phyloP scores from a whole-genome alignment of 2,329 filamentous ascomycete genomes.

The Xylaria hypoxylon region DNA sequence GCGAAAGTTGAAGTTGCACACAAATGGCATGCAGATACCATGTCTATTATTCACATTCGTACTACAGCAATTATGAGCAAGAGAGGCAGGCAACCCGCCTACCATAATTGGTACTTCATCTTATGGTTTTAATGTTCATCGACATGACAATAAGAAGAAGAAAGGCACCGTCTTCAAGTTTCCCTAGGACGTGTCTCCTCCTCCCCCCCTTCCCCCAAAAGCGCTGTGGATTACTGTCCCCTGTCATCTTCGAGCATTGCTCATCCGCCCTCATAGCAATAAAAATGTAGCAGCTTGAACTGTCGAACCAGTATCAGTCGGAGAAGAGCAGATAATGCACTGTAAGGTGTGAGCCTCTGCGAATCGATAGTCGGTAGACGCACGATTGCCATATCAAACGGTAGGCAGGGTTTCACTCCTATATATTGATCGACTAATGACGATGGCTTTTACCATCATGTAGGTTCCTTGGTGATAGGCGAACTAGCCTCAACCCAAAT shows the following conservation, averaged over 20 bases:
- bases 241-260: conserved; percentile 6
- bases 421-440: conserved; percentile 25
- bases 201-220: not conserved
- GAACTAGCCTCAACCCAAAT: conserved; percentile 29
- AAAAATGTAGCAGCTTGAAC: not conserved
- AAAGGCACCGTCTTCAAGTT: not conserved
- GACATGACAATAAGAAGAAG: not conserved
- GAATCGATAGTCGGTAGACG: conserved; percentile 9
- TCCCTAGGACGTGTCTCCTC: not conserved
- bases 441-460: conserved; percentile 24
- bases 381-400: conserved; percentile 14
- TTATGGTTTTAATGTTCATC: not conserved
- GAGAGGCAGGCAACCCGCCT: not conserved
- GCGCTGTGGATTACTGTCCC: conserved; percentile 8
- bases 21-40: conserved; percentile 29
- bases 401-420: conserved; percentile 17
- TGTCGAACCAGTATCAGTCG: conserved; percentile 7
- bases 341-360: conserved; percentile 7
- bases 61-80: not conserved
- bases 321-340: conserved; percentile 4
- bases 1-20: conserved; percentile 33
- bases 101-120: not conserved
- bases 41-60: conserved; percentile 8
- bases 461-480: conserved; percentile 24
- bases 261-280: conserved; percentile 5